Evolutionary conservation across 2,329 filamentous ascomycete genomes (phyloP).

Genomic region (Xylaria sp.): DNA sequence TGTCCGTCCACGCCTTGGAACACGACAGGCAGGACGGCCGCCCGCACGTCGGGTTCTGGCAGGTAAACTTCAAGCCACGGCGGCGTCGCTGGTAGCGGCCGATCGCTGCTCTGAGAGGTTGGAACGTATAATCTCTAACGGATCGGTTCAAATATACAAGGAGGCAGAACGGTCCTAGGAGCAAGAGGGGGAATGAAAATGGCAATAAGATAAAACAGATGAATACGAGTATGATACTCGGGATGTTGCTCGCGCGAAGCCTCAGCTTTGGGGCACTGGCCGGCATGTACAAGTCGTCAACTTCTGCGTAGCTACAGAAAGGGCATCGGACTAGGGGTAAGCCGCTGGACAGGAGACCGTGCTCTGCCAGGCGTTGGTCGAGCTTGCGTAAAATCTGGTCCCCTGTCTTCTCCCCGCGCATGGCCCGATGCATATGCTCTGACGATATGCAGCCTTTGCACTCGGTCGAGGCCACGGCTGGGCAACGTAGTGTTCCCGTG

Average conservation of each 20-base stretch:
- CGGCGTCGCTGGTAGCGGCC: conserved; percentile 69
- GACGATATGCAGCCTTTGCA: conserved; percentile 75
- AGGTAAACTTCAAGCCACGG: conserved; percentile 77
- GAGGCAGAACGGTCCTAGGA: conserved; percentile 50
- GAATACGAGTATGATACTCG: conserved; percentile 42
- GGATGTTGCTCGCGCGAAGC: conserved; percentile 55
- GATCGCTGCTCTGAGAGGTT: conserved; percentile 62
- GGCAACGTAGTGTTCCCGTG: conserved; percentile 76
- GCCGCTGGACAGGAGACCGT: conserved; percentile 72
- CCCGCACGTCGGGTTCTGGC: conserved; percentile 68
- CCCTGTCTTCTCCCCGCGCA: conserved; percentile 70
- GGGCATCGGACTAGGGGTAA: conserved; percentile 82
- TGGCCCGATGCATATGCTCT: conserved; percentile 71
- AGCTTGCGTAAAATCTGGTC: conserved; percentile 73
- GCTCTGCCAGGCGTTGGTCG: conserved; percentile 76
- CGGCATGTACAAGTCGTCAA: conserved; percentile 74
- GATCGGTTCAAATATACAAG: conserved; percentile 47
- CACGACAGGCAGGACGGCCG: conserved; percentile 81
- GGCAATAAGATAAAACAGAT: conserved; percentile 44
- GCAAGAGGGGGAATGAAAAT: conserved; percentile 58
- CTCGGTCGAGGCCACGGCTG: conserved; percentile 72
- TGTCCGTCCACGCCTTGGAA: conserved; percentile 80
- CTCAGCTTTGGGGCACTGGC: conserved; percentile 56
- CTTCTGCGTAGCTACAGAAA: conserved; percentile 89
- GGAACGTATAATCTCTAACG: conserved; percentile 44